Evolutionary conservation across 208 protist genomes (phyloP).

Genomic region (Wallacemonas sp.): DNA sequence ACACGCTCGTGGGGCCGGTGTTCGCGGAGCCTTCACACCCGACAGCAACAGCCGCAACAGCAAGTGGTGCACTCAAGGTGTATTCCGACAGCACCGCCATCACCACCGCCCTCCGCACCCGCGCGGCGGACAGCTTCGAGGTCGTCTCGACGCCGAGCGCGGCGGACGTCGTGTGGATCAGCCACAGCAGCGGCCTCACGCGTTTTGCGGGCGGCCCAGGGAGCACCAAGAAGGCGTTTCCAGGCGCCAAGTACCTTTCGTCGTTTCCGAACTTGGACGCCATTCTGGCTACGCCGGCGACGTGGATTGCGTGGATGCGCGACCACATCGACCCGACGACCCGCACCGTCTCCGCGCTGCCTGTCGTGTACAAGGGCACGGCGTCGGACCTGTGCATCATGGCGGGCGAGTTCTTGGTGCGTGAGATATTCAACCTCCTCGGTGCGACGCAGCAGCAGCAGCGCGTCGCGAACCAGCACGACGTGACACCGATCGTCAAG

Average conservation of each 20-base stretch:
- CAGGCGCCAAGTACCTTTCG: background rate
- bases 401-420: conserved; percentile 36
- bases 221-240: background rate
- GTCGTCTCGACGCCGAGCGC: conserved; percentile 40
- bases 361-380: conserved; percentile 32
- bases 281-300: background rate
- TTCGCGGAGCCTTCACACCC: too few species aligned
- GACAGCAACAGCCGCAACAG: too few species aligned
- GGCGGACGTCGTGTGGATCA: conserved; percentile 53
- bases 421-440: conserved; percentile 17
- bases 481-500: background rate
- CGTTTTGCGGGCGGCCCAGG: conserved; percentile 2
- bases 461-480: conserved; percentile 16
- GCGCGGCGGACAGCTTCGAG: conserved; percentile 24
- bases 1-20: too few species aligned
- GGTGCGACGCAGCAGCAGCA: too few species aligned
- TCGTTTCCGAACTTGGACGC: conserved; percentile 1
- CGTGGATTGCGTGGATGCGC: conserved; percentile 1
- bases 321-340: background rate
- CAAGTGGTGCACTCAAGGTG: background rate
- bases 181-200: conserved; percentile 14
- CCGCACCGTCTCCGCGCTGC: conserved; percentile 19
- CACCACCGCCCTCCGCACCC: conserved; percentile 13
- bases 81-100: conserved; percentile 13
- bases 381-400: conserved; percentile 30